Evolutionary conservation across 768 basidiomycete genomes (phyloP), one percentile per base, ranked within the genome.

Genomic region (Tylopilus cervinicoccineus): DNA sequence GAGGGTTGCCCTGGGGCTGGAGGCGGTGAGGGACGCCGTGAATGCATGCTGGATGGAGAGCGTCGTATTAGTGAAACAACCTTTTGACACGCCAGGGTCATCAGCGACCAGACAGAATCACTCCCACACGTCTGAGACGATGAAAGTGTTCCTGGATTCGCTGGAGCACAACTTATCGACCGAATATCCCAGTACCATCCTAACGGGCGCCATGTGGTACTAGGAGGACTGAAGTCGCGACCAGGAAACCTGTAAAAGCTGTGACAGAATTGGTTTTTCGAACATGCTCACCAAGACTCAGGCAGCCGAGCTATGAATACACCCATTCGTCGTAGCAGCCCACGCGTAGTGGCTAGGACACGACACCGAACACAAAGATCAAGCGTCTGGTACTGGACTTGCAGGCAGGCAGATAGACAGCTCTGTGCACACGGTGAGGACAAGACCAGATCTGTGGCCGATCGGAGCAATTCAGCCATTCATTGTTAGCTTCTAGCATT

Each of bases 81-180:
- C 9, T 68, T 70, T 38, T 70, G 60, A 57, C 78, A 80, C 47
- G 71, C 77, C 49, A 74, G 58, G 32, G 72, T 58, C 10, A 62
- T 56, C 5, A 60, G 42, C 43, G 66, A 67, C 83, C 81, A 84
- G 19, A 55, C 53, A 71, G 75, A 77, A 38, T 69, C 70, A 12
- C 56, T 63, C 11, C 55, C 59, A 65, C 81, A 84, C 49, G 34
- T 36, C 34, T 24, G 5, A 12, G 23, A 6, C 17, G 42, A 47
- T 20, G 12, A 44, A 5, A 27, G 41, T 26, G 24, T 48, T 13
- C 51, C 45, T 13, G 56, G 42, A 24, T 56, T 32, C 22, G 48
- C 50, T 9, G 56, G 59, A 32, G 20, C 48, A 39, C 51, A 62
- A n/a, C 48, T 29, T 5, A 6, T 42, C 14, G 50, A 16, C n/a